phyloP scores from a whole-genome alignment of 2,329 filamentous ascomycete genomes.

The Rutstroemia sp. region DNA sequence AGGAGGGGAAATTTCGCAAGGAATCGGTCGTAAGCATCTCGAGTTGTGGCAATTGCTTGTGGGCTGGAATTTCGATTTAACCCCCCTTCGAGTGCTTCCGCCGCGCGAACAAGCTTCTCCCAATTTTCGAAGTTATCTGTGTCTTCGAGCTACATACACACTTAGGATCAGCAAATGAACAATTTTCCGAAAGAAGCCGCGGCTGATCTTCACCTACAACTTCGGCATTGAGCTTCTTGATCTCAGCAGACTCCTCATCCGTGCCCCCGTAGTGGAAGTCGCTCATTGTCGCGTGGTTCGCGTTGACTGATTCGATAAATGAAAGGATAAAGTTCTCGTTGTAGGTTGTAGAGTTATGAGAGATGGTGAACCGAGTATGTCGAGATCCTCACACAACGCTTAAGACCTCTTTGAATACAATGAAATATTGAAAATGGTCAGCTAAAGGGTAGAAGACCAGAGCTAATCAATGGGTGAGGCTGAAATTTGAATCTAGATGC shows the following conservation, averaged over 20 bases:
- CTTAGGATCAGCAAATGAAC: slow-evolving; percentile 11
- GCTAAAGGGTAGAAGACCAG: neutral
- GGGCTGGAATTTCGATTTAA: slow-evolving; percentile 95
- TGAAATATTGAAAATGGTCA: neutral
- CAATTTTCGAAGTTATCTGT: slow-evolving; percentile 90
- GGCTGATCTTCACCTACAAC: slow-evolving; percentile 53
- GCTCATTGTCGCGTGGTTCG: slow-evolving; percentile 43
- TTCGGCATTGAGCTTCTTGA: slow-evolving; percentile 70
- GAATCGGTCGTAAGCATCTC: slow-evolving; percentile 86
- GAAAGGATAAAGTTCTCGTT: neutral
- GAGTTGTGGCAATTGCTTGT: slow-evolving; percentile 79
- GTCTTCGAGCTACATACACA: slow-evolving; percentile 39
- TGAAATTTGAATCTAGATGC: slow-evolving; percentile 4
- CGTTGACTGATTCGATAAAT: neutral
- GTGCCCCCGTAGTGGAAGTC: slow-evolving; percentile 67
- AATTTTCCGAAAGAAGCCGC: neutral
- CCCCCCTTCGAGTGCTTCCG: slow-evolving; percentile 81
- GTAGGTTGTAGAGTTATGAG: neutral
- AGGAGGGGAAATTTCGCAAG: slow-evolving; percentile 90
- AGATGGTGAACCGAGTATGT: no score
- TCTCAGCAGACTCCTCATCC: slow-evolving; percentile 75
- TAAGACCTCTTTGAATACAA: neutral
- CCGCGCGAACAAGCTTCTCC: slow-evolving; percentile 83
- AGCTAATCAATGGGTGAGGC: neutral
- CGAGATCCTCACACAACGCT: no score